Conservation (phyloP, 495 filamentous ascomycete genomes). For the Xylaria palmicola region DNA sequence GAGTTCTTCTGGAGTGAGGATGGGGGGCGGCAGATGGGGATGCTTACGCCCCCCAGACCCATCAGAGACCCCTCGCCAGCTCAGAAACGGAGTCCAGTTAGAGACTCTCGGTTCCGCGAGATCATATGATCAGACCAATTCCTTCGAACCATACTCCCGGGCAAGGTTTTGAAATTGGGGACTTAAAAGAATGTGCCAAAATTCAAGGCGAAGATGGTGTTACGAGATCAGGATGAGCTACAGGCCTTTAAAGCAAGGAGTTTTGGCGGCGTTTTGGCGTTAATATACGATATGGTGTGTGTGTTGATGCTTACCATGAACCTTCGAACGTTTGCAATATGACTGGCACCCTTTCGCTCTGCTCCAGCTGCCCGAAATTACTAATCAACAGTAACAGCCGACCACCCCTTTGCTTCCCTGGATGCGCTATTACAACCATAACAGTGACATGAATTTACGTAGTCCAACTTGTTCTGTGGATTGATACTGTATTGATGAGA, state of each 20-base stretch:
- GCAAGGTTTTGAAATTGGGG: background rate
- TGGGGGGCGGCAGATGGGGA: conserved; percentile 24
- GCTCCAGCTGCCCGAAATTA: background rate
- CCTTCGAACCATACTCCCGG: background rate
- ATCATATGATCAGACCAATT: conserved; percentile 20
- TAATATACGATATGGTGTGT: background rate
- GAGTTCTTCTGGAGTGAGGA: conserved; percentile 15
- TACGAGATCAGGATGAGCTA: background rate
- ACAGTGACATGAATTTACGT: background rate
- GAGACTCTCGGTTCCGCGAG: conserved; percentile 44
- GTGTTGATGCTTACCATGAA: too few species aligned
- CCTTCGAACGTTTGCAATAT: too few species aligned
- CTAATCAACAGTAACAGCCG: too few species aligned
- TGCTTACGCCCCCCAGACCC: conserved; percentile 19
- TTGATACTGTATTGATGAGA: too few species aligned
- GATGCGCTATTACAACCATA: too few species aligned
- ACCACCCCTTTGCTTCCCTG: too few species aligned
- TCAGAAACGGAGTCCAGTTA: conserved; percentile 38
- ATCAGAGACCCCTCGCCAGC: conserved; percentile 20
- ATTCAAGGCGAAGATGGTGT: background rate
- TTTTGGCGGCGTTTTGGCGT: background rate
- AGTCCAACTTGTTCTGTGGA: too few species aligned
- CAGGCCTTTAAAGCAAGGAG: background rate
- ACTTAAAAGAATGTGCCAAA: background rate
- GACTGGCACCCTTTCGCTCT: too few species aligned